phyloP scores from a whole-genome alignment of 1,284 basidiomycete genomes.

The Anthracocystis walkeri region DNA sequence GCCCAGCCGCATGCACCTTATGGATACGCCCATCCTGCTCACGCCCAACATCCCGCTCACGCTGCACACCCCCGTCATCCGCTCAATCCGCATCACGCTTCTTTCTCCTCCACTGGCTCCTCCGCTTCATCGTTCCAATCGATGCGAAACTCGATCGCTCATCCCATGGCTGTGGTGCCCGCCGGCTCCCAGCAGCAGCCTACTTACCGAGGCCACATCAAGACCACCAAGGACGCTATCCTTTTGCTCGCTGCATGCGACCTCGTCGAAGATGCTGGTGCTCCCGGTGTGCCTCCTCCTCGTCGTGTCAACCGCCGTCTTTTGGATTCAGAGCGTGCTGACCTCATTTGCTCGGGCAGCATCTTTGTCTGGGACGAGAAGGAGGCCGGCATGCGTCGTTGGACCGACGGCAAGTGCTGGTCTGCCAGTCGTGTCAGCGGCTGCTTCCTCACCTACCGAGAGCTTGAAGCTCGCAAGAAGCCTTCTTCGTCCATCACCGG shows the following conservation, averaged over 20 bases:
- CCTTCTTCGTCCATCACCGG: conserved; percentile 51
- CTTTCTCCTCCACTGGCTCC: conserved; percentile 30
- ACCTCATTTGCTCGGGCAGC: conserved; percentile 61
- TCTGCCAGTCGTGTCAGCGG: conserved; percentile 72
- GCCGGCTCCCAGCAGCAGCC: conserved; percentile 56
- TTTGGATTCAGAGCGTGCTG: conserved; percentile 64
- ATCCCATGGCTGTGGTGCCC: conserved; percentile 20
- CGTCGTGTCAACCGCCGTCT: conserved; percentile 63
- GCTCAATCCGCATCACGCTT: conserved; percentile 25
- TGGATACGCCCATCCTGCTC: conserved; percentile 23
- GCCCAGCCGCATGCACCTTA: conserved; percentile 24
- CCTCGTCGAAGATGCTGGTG: conserved; percentile 40
- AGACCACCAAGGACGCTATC: conserved; percentile 67
- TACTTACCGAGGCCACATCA: conserved; percentile 66
- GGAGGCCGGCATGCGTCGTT: conserved; percentile 71
- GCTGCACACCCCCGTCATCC: conserved; percentile 20
- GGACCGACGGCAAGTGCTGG: conserved; percentile 73
- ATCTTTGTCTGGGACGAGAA: conserved; percentile 69
- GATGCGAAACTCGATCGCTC: conserved; percentile 26
- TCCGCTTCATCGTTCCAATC: conserved; percentile 27
- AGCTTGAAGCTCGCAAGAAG: conserved; percentile 68
- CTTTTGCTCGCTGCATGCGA: conserved; percentile 67
- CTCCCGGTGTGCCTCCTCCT: conserved; percentile 46
- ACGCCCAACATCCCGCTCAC: conserved; percentile 27
- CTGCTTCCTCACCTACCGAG: conserved; percentile 72